phyloP scores from a whole-genome alignment of 306 rosid species.

The Cucurbita moschata region DNA sequence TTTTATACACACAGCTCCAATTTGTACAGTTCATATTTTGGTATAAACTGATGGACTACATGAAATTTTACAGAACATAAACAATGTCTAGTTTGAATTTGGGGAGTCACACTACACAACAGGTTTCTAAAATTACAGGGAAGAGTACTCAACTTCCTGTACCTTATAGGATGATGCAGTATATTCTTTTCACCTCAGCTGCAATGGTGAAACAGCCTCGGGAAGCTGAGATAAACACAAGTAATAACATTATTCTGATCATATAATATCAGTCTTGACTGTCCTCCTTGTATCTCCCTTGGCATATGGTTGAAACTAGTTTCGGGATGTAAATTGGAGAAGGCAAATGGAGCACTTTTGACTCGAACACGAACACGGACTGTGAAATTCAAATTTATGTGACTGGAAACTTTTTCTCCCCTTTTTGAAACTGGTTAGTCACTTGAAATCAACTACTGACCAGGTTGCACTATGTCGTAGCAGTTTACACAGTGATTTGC shows the following conservation, averaged over 20 bases:
- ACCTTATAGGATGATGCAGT: neutral
- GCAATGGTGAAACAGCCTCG: slow-evolving; percentile 1
- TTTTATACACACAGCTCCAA: slow-evolving; percentile 6
- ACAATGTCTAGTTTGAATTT: neutral
- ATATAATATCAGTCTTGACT: neutral
- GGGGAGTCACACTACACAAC: neutral
- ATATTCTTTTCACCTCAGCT: slow-evolving; percentile 1
- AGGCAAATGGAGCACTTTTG: slow-evolving; percentile 19
- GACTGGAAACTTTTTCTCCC: slow-evolving; percentile 22
- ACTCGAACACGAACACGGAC: slow-evolving; percentile 21
- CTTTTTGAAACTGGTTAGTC: slow-evolving; percentile 26
- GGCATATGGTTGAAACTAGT: neutral
- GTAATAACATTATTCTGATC: neutral
- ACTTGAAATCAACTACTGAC: slow-evolving; percentile 15
- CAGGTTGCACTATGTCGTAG: slow-evolving; percentile 2
- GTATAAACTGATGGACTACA: neutral
- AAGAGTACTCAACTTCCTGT: neutral
- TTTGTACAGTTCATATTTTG: slow-evolving; percentile 6
- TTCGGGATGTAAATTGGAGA: neutral
- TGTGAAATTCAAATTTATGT: neutral
- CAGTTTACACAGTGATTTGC: slow-evolving; percentile 32
- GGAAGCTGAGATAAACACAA: neutral
- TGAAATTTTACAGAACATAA: slow-evolving; percentile 2
- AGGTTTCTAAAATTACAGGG: neutral
- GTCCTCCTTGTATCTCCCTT: neutral